Percentiles rank a stretch among this genome's conserved stretches.
Evolutionary conservation across 164 flowering plant genomes (phyloP).

Genomic region (Hamamelis virginiana): DNA sequence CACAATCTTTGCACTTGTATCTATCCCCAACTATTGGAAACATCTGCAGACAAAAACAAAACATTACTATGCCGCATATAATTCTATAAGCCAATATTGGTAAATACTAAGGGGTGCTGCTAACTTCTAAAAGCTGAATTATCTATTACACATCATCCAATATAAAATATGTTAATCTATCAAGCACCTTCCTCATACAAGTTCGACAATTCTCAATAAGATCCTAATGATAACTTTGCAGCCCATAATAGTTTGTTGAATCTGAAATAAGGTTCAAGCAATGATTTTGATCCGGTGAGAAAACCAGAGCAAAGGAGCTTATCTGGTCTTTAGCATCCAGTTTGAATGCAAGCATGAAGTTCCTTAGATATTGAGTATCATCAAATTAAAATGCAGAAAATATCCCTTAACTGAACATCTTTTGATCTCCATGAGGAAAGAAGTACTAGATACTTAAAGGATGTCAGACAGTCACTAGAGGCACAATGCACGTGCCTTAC

Average conservation of each 20-base stretch:
- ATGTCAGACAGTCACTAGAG: too few relatives aligned
- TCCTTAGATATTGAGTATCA: background rate
- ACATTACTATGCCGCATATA: background rate
- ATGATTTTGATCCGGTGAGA: background rate
- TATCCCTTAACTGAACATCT: too few relatives aligned
- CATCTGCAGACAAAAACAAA: constrained; percentile 49
- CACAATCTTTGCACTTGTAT: constrained; percentile 77
- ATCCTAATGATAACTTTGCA: too few relatives aligned
- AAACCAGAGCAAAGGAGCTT: background rate
- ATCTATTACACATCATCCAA: background rate
- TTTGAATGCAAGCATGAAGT: background rate
- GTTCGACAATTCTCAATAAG: too few relatives aligned
- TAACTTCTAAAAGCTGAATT: background rate
- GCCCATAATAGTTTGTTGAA: too few relatives aligned
- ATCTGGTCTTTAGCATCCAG: background rate
- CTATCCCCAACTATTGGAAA: constrained; percentile 75
- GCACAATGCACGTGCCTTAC: too few relatives aligned
- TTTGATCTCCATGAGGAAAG: too few relatives aligned
- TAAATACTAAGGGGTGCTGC: background rate
- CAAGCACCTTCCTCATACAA: too few relatives aligned
- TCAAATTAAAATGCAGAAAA: too few relatives aligned
- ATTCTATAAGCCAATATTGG: background rate
- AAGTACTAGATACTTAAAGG: too few relatives aligned
- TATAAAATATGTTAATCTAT: too few relatives aligned
- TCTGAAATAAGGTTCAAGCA: background rate